Base-by-base conservation (phyloP, 2,329 filamentous ascomycete species). In the Diaporthe sp. region DNA sequence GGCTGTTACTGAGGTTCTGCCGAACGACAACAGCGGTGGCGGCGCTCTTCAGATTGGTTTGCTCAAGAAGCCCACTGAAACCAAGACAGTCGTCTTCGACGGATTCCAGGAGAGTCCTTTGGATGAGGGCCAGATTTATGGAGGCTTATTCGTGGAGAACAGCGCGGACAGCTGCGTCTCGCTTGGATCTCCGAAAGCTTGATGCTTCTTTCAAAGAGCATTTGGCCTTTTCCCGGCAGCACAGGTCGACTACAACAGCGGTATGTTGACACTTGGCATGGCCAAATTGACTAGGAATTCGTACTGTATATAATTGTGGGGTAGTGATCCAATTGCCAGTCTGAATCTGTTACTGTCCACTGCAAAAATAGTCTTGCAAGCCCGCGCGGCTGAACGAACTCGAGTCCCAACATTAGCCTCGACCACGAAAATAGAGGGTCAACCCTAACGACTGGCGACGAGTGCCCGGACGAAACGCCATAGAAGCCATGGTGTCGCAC, bases 11-110 rank as follows among this genome's bases (percentile, higher is more conserved):
- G 81, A 84, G 25, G 83, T 87, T 0, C 79, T 88, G 0, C 37
- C 82, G 47, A 90, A 90, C 78, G 85, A 91, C 78, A 84, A 91
- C 72, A 85, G 85, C 49, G 91, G 91, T 7, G 86, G 88, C 70
- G 91, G 91, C 31, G 90, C 92, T 80, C 91, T 88, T 81, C 91
- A 92, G 80, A 87, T 92, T 72, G 91, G 91, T 31, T 80, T 92
- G 1, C 84, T 92, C 76, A 92, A 92, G 87, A 92, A 92, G 85
- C 87, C 89, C 5, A 85, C 88, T 60, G 85, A 88, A 72, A 77
- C 81, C 37, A 82, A 81, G 47, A 86, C 90, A 78, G 84, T 89
- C 42, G 85, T 85, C 51, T 86, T 86, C 79, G 80, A 85, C 49
- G 89, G 89, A 3, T 86, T 84, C 78, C 89, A 91, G 80, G 83